Conservation (phyloP, 495 filamentous ascomycete genomes). For the Penicillium robsamsonii region DNA sequence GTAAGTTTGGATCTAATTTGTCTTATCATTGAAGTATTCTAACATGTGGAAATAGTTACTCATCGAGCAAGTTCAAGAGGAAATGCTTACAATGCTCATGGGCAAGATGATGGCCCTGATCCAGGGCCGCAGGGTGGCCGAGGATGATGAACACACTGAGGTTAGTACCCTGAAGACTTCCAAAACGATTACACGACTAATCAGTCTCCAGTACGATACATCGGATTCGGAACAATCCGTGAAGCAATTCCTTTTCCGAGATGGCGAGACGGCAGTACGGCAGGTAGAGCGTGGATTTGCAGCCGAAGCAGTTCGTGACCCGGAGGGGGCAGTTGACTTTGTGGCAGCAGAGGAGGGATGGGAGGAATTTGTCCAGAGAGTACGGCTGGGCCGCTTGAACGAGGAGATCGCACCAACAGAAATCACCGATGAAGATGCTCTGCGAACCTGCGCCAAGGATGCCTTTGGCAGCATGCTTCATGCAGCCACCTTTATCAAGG, state of each 20-base stretch:
- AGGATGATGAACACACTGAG: slow-evolving; percentile 51
- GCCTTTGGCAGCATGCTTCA: slow-evolving; percentile 16
- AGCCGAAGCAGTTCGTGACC: slow-evolving; percentile 36
- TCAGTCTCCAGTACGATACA: slow-evolving; percentile 36
- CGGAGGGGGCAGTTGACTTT: slow-evolving; percentile 33
- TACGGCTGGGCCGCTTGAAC: slow-evolving; percentile 32
- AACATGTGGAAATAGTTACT: slow-evolving; percentile 19
- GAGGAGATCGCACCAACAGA: slow-evolving; percentile 4
- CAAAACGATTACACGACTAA: slow-evolving; percentile 11
- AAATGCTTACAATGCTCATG: slow-evolving; percentile 37
- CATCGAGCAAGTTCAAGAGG: slow-evolving; percentile 34
- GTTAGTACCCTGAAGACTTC: slow-evolving; percentile 18
- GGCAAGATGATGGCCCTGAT: slow-evolving; percentile 46
- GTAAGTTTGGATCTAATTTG: slow-evolving; percentile 22
- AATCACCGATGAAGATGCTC: background rate
- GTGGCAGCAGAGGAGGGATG: slow-evolving; percentile 33
- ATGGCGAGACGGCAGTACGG: slow-evolving; percentile 23
- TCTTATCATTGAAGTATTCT: slow-evolving; percentile 10
- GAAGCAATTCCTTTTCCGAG: slow-evolving; percentile 26
- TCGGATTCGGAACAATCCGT: slow-evolving; percentile 38
- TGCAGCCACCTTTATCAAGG: slow-evolving; percentile 12
- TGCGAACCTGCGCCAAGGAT: slow-evolving; percentile 3
- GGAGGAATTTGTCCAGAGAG: slow-evolving; percentile 46
- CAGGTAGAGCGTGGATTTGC: slow-evolving; percentile 40
- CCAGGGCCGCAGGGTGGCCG: slow-evolving; percentile 39